Percentiles rank a stretch among this genome's conserved stretches.
These are phyloP conservation scores for Cordyceps cicadae DNA, from an alignment of 2,329 filamentous ascomycete species.

Conservation along the genomic window DNA sequence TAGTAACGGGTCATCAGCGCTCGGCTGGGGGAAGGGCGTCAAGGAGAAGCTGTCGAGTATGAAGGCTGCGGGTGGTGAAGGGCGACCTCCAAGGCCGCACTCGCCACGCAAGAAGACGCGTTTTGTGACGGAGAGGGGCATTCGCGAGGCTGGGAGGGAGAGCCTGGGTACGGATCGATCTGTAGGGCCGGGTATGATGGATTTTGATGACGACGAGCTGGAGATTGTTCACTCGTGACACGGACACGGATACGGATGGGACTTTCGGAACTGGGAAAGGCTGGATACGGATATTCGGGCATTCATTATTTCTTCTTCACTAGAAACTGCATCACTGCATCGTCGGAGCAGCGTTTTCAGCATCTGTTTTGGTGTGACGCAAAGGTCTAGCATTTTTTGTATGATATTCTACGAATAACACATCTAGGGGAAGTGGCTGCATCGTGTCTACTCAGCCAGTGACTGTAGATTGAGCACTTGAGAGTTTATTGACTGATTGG, in stretches of 20 bases:
- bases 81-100: constrained; percentile 28
- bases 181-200: constrained; percentile 27
- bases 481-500: background rate
- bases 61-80: constrained; percentile 52
- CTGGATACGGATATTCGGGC: background rate
- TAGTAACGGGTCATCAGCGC: constrained; percentile 20
- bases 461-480: background rate
- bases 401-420: constrained; percentile 6
- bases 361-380: background rate
- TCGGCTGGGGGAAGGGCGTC: constrained; percentile 52
- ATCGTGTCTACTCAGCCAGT: background rate
- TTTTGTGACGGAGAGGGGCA: constrained; percentile 72
- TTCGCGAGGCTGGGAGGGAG: constrained; percentile 67
- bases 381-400: constrained; percentile 2
- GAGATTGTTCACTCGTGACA: constrained; percentile 33
- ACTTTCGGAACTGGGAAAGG: background rate
- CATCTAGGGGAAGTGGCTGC: background rate
- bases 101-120: constrained; percentile 62
- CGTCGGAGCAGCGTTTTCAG: constrained; percentile 2
- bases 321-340: background rate
- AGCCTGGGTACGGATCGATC: constrained; percentile 52
- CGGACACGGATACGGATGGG: background rate
- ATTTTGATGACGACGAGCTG: constrained; percentile 40
- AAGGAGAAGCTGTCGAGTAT: constrained; percentile 51
- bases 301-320: background rate